Evolutionary conservation across 2,329 filamentous ascomycete species (phyloP).

Genomic region (Chalaropsis ovoidea): DNA sequence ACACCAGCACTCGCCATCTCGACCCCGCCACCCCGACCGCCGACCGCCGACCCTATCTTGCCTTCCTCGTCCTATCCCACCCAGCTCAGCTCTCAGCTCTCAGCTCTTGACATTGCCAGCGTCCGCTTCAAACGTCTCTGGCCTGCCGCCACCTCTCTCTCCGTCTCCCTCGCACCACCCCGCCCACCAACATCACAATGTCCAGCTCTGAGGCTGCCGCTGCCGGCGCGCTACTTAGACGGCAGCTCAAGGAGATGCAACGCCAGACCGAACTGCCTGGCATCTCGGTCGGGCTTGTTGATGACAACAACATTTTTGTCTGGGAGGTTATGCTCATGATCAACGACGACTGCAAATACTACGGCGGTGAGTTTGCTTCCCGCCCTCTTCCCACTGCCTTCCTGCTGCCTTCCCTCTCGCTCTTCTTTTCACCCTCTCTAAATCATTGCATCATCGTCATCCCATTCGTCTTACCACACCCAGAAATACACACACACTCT

Average conservation of each 20-base stretch:
- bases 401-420: neutral
- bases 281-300: conserved; percentile 82
- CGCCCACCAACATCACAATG: conserved; percentile 28
- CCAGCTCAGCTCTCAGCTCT: too few relatives aligned
- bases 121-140: too few relatives aligned
- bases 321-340: conserved; percentile 99
- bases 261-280: conserved; percentile 82
- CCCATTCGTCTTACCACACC: neutral
- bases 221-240: conserved; percentile 62
- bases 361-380: conserved; percentile 57
- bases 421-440: neutral
- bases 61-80: too few relatives aligned
- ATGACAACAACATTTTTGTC: conserved; percentile 81
- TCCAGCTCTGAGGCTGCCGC: conserved; percentile 42
- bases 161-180: too few relatives aligned
- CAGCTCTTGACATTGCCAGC: too few relatives aligned
- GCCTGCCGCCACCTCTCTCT: too few relatives aligned
- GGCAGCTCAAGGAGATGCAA: conserved; percentile 92
- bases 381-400: neutral
- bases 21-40: too few relatives aligned
- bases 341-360: conserved; percentile 83
- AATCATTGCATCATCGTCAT: neutral
- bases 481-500: neutral
- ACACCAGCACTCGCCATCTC: too few relatives aligned
- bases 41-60: too few relatives aligned